A percentile compares a stretch with the other conserved stretches of the same genome.
These are phyloP conservation scores for Pulveroboletus sp. DNA, from an alignment of 768 basidiomycete genomes.

Conservation along the genomic window DNA sequence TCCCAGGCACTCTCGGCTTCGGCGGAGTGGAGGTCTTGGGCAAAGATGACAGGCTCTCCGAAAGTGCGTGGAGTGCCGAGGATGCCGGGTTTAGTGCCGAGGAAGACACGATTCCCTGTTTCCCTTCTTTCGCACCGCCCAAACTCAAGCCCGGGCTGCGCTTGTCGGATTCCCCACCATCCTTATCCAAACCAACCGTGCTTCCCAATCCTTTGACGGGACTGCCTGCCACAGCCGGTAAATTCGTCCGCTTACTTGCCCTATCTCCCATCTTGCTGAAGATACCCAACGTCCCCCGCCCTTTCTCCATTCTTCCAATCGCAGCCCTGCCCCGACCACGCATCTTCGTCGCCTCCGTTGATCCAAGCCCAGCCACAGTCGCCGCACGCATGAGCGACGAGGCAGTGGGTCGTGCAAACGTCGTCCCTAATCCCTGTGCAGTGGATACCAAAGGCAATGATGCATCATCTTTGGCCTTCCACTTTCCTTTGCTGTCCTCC, in stretches of 20 bases:
- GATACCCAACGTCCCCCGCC: conserved; percentile 16
- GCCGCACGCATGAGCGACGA: conserved; percentile 27
- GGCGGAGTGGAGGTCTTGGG: conserved; percentile 37
- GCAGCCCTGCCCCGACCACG: conserved; percentile 2
- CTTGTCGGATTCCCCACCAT: background rate
- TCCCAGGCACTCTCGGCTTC: conserved; percentile 37
- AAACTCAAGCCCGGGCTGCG: background rate
- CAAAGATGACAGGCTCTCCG: conserved; percentile 54
- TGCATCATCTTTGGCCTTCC: conserved; percentile 21
- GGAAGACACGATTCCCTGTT: conserved; percentile 13
- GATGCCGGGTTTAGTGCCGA: conserved; percentile 28
- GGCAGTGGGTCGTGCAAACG: conserved; percentile 28
- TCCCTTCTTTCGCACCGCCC: conserved; percentile 2
- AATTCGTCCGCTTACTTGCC: conserved; percentile 40
- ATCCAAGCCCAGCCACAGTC: conserved; percentile 13
- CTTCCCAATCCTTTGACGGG: conserved; percentile 38
- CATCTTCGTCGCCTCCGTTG: background rate
- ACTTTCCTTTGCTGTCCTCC: conserved; percentile 13
- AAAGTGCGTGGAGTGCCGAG: conserved; percentile 52
- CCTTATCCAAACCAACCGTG: background rate
- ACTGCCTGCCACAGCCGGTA: conserved; percentile 43
- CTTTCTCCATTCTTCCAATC: conserved; percentile 1
- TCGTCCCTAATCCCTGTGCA: conserved; percentile 1
- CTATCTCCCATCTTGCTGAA: conserved; percentile 23
- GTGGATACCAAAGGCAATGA: conserved; percentile 8